Evolutionary conservation across 2,329 filamentous ascomycete genomes (phyloP), one percentile per base, ranked within the genome.

Genomic region (Tolypocladium nubicola): DNA sequence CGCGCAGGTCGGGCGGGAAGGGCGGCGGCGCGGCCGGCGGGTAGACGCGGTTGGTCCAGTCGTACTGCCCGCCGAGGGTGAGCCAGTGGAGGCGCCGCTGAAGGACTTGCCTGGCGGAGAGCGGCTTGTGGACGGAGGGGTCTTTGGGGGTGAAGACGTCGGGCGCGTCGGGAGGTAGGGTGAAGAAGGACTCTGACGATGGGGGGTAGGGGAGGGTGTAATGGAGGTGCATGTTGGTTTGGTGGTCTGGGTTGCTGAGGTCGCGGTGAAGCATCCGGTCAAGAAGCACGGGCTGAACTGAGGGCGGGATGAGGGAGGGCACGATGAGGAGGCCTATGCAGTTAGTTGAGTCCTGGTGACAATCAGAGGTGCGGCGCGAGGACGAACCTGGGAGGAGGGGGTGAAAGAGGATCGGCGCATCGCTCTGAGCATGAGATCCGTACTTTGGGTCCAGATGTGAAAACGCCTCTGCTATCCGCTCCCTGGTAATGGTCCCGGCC

Each of bases 31-130:
- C 59, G n/a, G 80, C 78, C 11, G 76, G 70, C 0, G 92, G 91
- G 67, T 97, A 97, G 14, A 83, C 75, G 63, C 96, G 92, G 57
- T 84, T 82, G 0, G 91, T 95, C 94, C 93, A 97, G 74, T 97
- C 89, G 71, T 97, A 97, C 70, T 97, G 94, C 0, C 91, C 93
- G 54, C 94, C 94, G 3, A 99, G 81, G 0, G 93, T 97, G 47
- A 95, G 83, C 94, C 94, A 99, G 63, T 93, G 90, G 30, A 97
- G 80, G 60, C 89, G 92, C 61, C 86, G 88, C 58, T 86, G 82
- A 49, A 97, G 77, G 37, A 93, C 83, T 66, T 86, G 85, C 53
- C 81, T 76, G 56, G 88, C 76, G 2, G 82, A 80, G 11, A 97
- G 76, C 2, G 89, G 79, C 60, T 86, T 89, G 72, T 97, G 92